Evolutionary conservation across 805 yeast genomes (phyloP), one percentile per base, ranked within the genome.

Genomic region (Yarrowia yakushimensis): DNA sequence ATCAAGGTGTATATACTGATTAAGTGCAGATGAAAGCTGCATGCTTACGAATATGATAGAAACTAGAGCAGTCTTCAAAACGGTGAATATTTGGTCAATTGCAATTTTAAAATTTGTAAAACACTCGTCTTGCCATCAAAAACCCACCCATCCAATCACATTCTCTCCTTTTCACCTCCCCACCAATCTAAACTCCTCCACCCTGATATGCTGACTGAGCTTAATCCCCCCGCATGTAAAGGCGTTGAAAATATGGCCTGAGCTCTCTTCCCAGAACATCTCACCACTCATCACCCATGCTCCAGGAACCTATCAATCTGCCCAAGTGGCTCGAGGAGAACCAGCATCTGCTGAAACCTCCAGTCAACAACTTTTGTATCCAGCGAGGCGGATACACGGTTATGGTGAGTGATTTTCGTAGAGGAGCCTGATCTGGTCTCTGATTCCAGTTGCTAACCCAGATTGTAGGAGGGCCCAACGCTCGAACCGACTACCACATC

Each of bases 381-480:
- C 96, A 92, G 73, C 79, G 91, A 52, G 97, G 96, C 5, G 97
- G 97, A 0, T 88, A 88, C 72, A 91, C 97, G 0, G 90, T 91
- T 36, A 92, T 92, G 97, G 78, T 75, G 65, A 37, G 60, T 52
- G 5, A 30, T 42, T 42, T 42, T 25, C 11, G 5, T n/a, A n/a
- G n/a, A n/a, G n/a, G n/a, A n/a, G n/a, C n/a, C n/a, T n/a, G n/a
- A n/a, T n/a, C n/a, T n/a, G n/a, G n/a, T n/a, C n/a, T n/a, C n/a
- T n/a, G n/a, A n/a, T n/a, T n/a, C n/a, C n/a, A n/a, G n/a, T n/a
- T n/a, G n/a, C 48, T 55, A 55, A 55, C 23, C 8, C 54, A 75
- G 78, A 85, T 91, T 59, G 96, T 92, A 1, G 97, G 97, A 15
- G 97, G 97, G 0, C 97, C 97, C 3, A 92, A 92, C 72, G 96